Conservation (phyloP, 805 yeast species). For the Pachysolen tannophilus region DNA sequence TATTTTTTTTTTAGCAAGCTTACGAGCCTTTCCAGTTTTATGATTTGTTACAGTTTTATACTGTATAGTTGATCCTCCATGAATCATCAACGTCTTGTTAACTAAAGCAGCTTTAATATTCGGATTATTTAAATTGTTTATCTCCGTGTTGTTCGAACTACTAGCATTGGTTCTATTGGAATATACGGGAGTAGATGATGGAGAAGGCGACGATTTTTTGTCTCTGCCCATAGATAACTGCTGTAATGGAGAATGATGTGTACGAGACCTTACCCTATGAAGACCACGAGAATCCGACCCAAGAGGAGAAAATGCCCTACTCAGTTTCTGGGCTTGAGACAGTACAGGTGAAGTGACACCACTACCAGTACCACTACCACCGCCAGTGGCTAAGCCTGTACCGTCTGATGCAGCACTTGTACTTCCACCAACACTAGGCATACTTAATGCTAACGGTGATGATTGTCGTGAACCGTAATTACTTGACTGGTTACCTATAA, state of each 20-base stretch:
- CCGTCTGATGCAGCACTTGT: no score
- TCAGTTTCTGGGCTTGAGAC: background rate
- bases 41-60: conserved; percentile 15
- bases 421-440: conserved; percentile 1
- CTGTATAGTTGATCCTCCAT: conserved; percentile 24
- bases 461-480: background rate
- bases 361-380: no score
- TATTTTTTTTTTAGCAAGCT: conserved; percentile 19
- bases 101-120: background rate
- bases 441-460: conserved; percentile 1
- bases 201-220: background rate
- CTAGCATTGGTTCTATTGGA: background rate
- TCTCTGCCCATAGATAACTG: no score
- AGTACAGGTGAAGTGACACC: background rate
- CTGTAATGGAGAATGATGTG: no score
- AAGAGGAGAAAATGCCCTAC: background rate
- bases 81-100: conserved; percentile 17
- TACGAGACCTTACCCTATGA: background rate
- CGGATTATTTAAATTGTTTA: background rate
- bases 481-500: no score
- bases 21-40: conserved; percentile 12
- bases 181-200: background rate
- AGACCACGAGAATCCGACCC: background rate
- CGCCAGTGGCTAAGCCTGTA: no score
- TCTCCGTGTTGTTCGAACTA: no score